Percentiles rank a stretch among this genome's conserved stretches.
Conservation (phyloP, 805 yeast genomes). For the Lipomyces sp. region DNA sequence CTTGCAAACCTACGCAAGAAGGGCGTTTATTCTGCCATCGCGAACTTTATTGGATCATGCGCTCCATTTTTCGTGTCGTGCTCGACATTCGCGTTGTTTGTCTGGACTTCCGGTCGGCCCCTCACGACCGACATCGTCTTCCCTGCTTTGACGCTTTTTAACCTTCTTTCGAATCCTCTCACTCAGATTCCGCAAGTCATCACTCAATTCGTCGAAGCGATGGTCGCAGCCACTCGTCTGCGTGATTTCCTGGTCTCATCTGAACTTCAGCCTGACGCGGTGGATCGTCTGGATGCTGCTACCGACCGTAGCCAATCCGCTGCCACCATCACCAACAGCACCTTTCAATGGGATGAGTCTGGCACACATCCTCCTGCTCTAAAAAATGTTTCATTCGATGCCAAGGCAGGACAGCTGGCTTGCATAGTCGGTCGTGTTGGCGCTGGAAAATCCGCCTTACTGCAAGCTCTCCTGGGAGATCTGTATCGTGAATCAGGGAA, state of each 20-base stretch:
- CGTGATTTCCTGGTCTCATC: slow-evolving; percentile 67
- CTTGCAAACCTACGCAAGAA: slow-evolving; percentile 79
- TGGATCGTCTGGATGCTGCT: slow-evolving; percentile 63
- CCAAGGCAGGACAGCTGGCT: slow-evolving; percentile 72
- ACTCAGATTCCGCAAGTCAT: slow-evolving; percentile 89
- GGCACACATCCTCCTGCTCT: slow-evolving; percentile 64
- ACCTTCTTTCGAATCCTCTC: slow-evolving; percentile 84
- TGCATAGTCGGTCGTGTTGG: slow-evolving; percentile 92
- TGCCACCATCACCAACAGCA: slow-evolving; percentile 45
- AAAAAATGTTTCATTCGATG: slow-evolving; percentile 62
- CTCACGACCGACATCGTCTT: slow-evolving; percentile 86
- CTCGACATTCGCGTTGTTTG: slow-evolving; percentile 83
- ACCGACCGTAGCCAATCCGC: slow-evolving; percentile 66
- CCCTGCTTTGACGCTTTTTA: slow-evolving; percentile 85
- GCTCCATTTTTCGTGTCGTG: slow-evolving; percentile 90
- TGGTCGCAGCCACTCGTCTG: slow-evolving; percentile 60
- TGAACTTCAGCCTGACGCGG: slow-evolving; percentile 81
- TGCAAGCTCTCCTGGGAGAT: slow-evolving; percentile 82
- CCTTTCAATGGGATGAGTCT: slow-evolving; percentile 67
- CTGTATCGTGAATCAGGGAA: slow-evolving; percentile 74
- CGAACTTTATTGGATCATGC: slow-evolving; percentile 76
- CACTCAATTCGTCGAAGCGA: slow-evolving; percentile 82
- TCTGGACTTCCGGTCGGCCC: slow-evolving; percentile 63
- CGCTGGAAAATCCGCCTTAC: slow-evolving; percentile 83
- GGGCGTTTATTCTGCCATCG: slow-evolving; percentile 71